These are phyloP conservation scores for Nicotiana tabacum DNA, from an alignment of 257 asterid species.

Conservation along the genomic window DNA sequence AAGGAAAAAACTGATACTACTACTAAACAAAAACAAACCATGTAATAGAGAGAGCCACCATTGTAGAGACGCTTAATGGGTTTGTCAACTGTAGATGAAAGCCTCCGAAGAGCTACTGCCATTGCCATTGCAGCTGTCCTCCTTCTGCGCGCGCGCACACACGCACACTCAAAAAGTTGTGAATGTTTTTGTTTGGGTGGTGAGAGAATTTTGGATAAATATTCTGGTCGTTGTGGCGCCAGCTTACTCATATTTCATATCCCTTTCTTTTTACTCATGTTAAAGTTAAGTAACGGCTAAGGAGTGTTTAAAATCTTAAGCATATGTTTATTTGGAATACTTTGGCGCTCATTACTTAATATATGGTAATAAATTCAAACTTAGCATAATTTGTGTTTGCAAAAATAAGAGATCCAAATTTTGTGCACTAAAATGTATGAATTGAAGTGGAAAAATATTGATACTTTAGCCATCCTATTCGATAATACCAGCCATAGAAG, in stretches of 20 bases:
- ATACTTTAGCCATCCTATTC: neutral
- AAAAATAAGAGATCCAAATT: too few relatives aligned
- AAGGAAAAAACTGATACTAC: neutral
- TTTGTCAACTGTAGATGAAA: conserved; percentile 59
- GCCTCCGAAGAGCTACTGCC: conserved; percentile 81
- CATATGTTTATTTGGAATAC: neutral
- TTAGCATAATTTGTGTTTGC: neutral
- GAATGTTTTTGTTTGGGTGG: conserved; percentile 36
- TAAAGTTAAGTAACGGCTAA: neutral
- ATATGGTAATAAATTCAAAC: neutral
- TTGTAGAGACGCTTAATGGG: conserved; percentile 51
- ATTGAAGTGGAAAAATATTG: neutral
- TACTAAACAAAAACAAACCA: conserved; percentile 34
- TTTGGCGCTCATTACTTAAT: neutral
- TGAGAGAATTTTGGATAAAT: conserved; percentile 39
- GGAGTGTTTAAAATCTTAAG: neutral
- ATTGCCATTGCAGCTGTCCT: conserved; percentile 48
- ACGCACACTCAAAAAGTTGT: neutral
- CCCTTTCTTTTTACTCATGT: neutral
- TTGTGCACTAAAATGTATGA: too few relatives aligned
- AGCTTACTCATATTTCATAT: neutral
- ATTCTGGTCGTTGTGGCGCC: conserved; percentile 31
- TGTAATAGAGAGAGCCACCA: conserved; percentile 60
- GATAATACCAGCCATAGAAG: conserved; percentile 10
- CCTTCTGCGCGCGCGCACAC: neutral